phyloP scores from a whole-genome alignment of 192 early-diverging fungal species.

The Chytriomyces hyalinus region DNA sequence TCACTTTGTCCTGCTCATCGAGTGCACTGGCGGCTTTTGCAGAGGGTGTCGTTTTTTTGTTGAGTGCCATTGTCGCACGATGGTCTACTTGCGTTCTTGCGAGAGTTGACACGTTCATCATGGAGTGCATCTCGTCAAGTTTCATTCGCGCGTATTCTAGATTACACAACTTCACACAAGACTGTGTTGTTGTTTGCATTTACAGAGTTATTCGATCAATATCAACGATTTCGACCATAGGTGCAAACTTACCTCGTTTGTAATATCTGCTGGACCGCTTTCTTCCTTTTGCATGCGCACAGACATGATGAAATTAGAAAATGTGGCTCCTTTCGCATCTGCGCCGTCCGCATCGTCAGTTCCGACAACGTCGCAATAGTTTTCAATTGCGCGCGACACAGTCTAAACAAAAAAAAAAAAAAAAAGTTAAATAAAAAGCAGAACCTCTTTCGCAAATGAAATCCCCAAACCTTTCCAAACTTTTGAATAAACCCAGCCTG shows the following conservation, averaged over 20 bases:
- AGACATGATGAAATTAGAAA: constrained; percentile 24
- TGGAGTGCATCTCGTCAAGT: constrained; percentile 59
- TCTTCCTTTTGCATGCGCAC: constrained; percentile 38
- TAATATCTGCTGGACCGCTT: constrained; percentile 55
- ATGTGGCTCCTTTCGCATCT: neutral
- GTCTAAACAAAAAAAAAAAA: constrained; percentile 8
- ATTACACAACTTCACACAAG: constrained; percentile 64
- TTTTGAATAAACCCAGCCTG: constrained; percentile 57
- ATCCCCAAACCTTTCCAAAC: constrained; percentile 42
- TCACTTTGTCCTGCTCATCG: constrained; percentile 37
- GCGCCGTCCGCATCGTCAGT: constrained; percentile 47
- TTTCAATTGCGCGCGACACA: constrained; percentile 58
- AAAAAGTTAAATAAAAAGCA: neutral
- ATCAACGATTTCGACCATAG: neutral
- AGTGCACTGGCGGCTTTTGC: constrained; percentile 16
- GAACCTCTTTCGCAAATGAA: neutral
- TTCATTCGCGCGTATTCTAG: constrained; percentile 58
- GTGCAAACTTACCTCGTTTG: constrained; percentile 42
- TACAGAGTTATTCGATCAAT: neutral
- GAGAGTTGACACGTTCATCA: constrained; percentile 56
- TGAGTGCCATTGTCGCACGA: constrained; percentile 40
- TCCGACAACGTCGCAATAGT: constrained; percentile 62
- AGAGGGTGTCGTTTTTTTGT: constrained; percentile 16
- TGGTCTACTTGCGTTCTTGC: constrained; percentile 46
- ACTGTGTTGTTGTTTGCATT: constrained; percentile 30